Percentiles rank a stretch among this genome's conserved stretches.
phyloP scores from a whole-genome alignment of 192 early-diverging fungal species.

The Tieghemiomyces parasiticus region DNA sequence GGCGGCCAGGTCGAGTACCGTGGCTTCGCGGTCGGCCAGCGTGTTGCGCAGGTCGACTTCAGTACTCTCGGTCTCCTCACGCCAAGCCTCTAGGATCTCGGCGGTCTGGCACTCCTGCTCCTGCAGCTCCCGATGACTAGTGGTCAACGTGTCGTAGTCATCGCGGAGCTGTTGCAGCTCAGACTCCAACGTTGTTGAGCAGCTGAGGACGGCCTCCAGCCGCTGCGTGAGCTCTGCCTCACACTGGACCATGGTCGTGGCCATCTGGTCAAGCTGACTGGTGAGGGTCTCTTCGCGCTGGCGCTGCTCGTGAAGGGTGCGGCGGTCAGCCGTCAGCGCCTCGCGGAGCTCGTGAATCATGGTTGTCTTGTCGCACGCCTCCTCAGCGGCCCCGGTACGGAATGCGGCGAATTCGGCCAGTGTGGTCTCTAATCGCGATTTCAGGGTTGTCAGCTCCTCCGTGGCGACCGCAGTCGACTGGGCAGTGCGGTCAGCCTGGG shows the following conservation, averaged over 20 bases:
- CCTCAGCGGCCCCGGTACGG: neutral
- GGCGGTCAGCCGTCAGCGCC: neutral
- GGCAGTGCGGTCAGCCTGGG: too few species aligned
- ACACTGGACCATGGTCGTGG: conserved; percentile 1
- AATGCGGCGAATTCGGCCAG: neutral
- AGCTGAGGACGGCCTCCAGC: neutral
- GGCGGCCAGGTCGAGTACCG: conserved; percentile 18
- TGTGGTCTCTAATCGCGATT: too few species aligned
- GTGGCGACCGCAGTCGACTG: too few species aligned
- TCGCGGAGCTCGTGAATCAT: neutral
- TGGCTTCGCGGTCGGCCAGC: conserved; percentile 19
- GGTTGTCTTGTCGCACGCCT: neutral
- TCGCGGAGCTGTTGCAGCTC: neutral
- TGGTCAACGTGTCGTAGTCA: neutral
- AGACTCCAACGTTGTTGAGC: neutral
- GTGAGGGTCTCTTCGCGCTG: neutral
- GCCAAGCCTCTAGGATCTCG: conserved; percentile 14
- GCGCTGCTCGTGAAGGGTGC: neutral
- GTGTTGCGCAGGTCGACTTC: conserved; percentile 20
- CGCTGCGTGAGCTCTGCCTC: neutral
- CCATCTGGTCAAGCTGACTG: neutral
- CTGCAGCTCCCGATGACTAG: neutral
- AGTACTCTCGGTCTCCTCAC: conserved; percentile 4
- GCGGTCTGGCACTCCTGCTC: neutral
- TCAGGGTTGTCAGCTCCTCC: too few species aligned